phyloP scores from a whole-genome alignment of 2,329 filamentous ascomycete species.

The Paecilomyces variotii region DNA sequence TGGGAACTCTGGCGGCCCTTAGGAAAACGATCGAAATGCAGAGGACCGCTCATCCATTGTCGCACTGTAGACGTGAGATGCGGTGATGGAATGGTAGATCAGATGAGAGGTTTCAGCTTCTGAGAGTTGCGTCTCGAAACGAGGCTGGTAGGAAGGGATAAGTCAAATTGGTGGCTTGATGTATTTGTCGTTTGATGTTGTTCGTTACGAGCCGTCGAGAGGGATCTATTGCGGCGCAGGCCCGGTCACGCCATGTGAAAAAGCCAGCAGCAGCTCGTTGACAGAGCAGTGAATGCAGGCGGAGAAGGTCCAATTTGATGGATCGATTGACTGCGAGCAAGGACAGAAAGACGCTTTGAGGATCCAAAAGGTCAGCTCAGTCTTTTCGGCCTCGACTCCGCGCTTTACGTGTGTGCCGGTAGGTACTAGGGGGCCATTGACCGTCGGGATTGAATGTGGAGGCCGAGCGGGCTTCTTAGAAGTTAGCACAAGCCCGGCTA shows the following conservation, averaged over 20 bases:
- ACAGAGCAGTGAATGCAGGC: not conserved
- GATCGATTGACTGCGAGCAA: not conserved
- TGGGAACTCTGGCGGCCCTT: conserved; percentile 16
- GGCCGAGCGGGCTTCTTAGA: not conserved
- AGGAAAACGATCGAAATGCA: conserved; percentile 18
- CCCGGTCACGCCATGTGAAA: not conserved
- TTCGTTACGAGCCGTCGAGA: not conserved
- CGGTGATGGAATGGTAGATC: not conserved
- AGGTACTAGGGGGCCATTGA: not conserved
- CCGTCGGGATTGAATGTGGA: not conserved
- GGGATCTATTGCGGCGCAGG: not conserved
- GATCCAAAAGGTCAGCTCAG: not conserved
- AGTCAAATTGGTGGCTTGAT: not conserved
- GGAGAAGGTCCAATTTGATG: not conserved
- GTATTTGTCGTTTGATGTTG: not conserved
- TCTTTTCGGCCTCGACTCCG: not conserved
- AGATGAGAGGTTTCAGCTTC: not conserved
- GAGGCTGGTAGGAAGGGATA: not conserved
- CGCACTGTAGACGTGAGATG: conserved; percentile 6
- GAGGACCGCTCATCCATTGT: conserved; percentile 27
- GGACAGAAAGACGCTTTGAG: not conserved
- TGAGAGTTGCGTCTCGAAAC: not conserved
- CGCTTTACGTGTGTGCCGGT: not conserved
- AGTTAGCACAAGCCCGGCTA: not conserved
- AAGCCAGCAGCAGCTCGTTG: not conserved